Evolutionary conservation across 371 early-diverging fungal species (phyloP).

Genomic region (Mucor circinelloides): DNA sequence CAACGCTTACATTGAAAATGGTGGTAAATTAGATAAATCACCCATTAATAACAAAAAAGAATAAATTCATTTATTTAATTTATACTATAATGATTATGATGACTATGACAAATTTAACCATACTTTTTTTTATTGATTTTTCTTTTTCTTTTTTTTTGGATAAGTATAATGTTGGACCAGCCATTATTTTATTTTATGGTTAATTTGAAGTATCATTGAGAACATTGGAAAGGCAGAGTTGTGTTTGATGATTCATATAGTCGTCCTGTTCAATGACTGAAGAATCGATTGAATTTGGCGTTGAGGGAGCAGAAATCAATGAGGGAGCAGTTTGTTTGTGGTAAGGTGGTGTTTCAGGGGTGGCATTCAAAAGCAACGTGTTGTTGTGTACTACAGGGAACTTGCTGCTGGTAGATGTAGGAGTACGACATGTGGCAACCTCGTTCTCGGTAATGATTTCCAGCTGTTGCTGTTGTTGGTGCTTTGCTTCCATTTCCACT

Average conservation of each 20-base stretch:
- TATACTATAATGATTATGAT: background rate
- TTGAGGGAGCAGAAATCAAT: conserved; percentile 39
- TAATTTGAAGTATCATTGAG: background rate
- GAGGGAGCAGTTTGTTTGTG: conserved; percentile 28
- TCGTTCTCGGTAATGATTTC: conserved; percentile 22
- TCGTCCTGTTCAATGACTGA: conserved; percentile 19
- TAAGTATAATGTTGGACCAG: conserved; percentile 1
- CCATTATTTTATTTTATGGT: background rate
- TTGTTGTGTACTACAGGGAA: background rate
- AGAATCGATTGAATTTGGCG: conserved; percentile 43
- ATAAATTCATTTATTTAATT: background rate
- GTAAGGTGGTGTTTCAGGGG: conserved; percentile 29
- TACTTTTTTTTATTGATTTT: conserved; percentile 5
- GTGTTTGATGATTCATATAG: conserved; percentile 6
- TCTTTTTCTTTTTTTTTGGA: background rate
- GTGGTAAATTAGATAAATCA: conserved; percentile 33
- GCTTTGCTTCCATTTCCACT: background rate
- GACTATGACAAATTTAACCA: background rate
- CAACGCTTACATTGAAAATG: conserved; percentile 44
- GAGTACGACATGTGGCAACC: background rate
- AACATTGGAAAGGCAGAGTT: background rate
- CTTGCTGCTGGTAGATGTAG: background rate
- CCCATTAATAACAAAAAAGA: background rate
- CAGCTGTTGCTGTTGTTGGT: background rate
- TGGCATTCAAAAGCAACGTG: background rate